Evolutionary conservation across 2,329 filamentous ascomycete species (phyloP).

Genomic region (Neodidymelliopsis sp.): DNA sequence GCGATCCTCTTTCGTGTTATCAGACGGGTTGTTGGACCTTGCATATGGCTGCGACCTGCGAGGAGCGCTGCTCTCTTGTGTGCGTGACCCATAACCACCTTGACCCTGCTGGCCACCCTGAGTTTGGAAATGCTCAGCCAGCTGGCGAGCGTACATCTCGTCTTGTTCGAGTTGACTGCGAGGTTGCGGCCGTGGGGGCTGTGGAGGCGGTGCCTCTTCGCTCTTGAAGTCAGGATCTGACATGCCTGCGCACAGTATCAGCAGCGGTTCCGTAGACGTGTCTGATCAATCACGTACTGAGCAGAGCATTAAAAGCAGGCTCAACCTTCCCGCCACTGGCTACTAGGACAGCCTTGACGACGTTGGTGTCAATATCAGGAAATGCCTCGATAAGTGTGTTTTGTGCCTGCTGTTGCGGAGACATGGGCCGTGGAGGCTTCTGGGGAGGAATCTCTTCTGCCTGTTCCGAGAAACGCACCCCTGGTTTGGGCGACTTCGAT

Average conservation of each 20-base stretch:
- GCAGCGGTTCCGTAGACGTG: constrained; percentile 3
- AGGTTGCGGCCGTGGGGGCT: constrained; percentile 78
- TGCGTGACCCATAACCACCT: constrained; percentile 42
- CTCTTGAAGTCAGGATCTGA: constrained; percentile 61
- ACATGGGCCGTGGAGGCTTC: constrained; percentile 85
- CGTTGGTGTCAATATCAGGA: constrained; percentile 77
- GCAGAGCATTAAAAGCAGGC: constrained; percentile 91
- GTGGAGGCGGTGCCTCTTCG: constrained; percentile 70
- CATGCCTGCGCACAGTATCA: constrained; percentile 53
- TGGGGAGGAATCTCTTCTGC: constrained; percentile 64
- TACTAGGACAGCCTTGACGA: constrained; percentile 86
- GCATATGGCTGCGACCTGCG: constrained; percentile 57
- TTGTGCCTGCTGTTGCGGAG: constrained; percentile 83
- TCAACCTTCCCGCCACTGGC: constrained; percentile 90
- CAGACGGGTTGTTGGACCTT: constrained; percentile 16
- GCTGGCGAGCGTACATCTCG: constrained; percentile 88
- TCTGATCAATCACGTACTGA: constrained; percentile 65
- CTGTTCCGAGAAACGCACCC: constrained; percentile 57
- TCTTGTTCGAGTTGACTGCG: constrained; percentile 88
- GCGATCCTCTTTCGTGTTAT: constrained; percentile 53
- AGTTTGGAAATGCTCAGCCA: constrained; percentile 85
- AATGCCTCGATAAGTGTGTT: constrained; percentile 93
- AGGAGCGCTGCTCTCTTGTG: constrained; percentile 40
- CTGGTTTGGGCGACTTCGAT: constrained; percentile 48
- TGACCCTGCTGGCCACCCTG: constrained; percentile 33